A percentile compares a stretch with the other conserved stretches of the same genome.
Evolutionary conservation across 2,329 filamentous ascomycete species (phyloP).

Genomic region (Aureobasidium namibiae): DNA sequence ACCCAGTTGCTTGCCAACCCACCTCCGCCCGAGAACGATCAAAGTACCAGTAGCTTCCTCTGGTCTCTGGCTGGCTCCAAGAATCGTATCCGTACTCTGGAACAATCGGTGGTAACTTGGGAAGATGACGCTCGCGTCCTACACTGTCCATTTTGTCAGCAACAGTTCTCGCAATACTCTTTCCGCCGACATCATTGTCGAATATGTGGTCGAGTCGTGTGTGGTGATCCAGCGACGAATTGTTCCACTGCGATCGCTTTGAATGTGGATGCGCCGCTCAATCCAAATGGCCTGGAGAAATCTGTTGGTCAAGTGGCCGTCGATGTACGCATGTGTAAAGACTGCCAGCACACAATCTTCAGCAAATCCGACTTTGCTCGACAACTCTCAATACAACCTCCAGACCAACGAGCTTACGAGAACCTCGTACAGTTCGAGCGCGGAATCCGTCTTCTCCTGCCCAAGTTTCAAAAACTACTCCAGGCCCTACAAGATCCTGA

Average conservation of each 20-base stretch:
- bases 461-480: conserved; percentile 74
- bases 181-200: conserved; percentile 92
- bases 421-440: conserved; percentile 81
- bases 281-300: conserved; percentile 32
- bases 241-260: conserved; percentile 82
- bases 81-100: conserved; percentile 63
- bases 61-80: conserved; percentile 51
- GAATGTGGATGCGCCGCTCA: conserved; percentile 53
- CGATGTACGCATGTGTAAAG: conserved; percentile 85
- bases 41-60: conserved; percentile 43
- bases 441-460: conserved; percentile 73
- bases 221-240: conserved; percentile 72
- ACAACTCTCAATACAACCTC: conserved; percentile 58
- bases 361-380: conserved; percentile 68
- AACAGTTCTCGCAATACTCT: conserved; percentile 88
- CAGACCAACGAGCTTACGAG: conserved; percentile 72
- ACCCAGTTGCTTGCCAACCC: conserved; percentile 74
- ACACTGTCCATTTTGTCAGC: conserved; percentile 88
- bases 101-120: conserved; percentile 92
- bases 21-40: conserved; percentile 53
- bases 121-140: conserved; percentile 77
- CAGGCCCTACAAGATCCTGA: conserved; percentile 64
- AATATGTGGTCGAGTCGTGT: conserved; percentile 87
- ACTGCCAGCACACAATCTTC: conserved; percentile 68
- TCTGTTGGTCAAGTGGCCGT: conserved; percentile 53